Base-by-base conservation (phyloP, 192 early-diverging fungal genomes). In the Entomortierella chlamydospora region DNA sequence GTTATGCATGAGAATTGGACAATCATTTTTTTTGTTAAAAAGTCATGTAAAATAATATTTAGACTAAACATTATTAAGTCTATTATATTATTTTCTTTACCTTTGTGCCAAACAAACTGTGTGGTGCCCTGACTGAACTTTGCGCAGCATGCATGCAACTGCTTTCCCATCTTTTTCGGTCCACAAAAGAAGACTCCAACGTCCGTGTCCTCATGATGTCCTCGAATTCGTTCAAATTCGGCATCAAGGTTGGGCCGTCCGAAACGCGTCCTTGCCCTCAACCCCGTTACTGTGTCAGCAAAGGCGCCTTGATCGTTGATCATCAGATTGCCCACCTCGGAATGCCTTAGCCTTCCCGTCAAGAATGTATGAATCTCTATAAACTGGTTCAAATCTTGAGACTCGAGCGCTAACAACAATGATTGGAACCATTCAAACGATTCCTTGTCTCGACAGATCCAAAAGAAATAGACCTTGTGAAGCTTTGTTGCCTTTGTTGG, bases 401-500 rank as follows among this genome's bases (percentile, higher is more conserved):
- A 82, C 56, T 92, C 90, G 23, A 95, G 83, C 0, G 92, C 87
- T 22, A 86, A 50, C 25, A 95, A 80, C 57, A 93, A 72, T 29
- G 90, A 90, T 79, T 93, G 91, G 86, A 95, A 95, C 93, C 94
- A 95, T 68, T 92, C 86, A 31, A 95, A 90, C 4, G 92, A 82
- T 58, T 81, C 72, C 41, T 81, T 88, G 73, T 95, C 94, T 26
- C 94, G 88, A 64, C 87, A 90, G 15, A 91, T 83, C 94, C 93
- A 95, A 67, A 94, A 87, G 64, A 95, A 88, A 65, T 92, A 93
- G 4, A 92, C 89, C 68, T 93, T 95, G 31, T 81, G 83, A 12
- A 88, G 68, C 9, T 81, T 81, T 50, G 83, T 79, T 22, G 67
- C 65, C 25, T 87, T 88, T 31, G 82, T 88, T 17, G 71, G 72